A percentile compares a stretch with the other conserved stretches of the same genome.
These are phyloP conservation scores for Ceratocystis eucalypticola DNA, from an alignment of 2,329 filamentous ascomycete species.

Conservation along the genomic window DNA sequence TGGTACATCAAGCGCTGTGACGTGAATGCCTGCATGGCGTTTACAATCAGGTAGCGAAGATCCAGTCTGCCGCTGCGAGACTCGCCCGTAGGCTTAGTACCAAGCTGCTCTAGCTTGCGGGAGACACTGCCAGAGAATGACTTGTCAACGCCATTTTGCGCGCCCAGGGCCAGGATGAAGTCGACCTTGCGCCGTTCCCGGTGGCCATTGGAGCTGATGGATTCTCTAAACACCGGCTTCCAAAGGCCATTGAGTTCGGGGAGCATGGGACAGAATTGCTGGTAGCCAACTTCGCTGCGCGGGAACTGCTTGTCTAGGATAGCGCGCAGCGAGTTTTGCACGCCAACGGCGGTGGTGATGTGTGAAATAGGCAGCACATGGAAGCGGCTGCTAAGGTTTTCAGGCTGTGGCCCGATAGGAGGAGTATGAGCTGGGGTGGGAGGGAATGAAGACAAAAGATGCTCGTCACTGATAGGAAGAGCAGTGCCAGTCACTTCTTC, in stretches of 20 bases:
- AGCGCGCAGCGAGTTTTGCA: slow-evolving; percentile 45
- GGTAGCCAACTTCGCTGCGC: slow-evolving; percentile 33
- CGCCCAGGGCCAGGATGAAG: slow-evolving; percentile 47
- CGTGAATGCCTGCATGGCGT: slow-evolving; percentile 45
- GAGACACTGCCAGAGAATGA: slow-evolving; percentile 37
- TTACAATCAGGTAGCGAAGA: slow-evolving; percentile 46
- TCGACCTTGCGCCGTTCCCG: slow-evolving; percentile 34
- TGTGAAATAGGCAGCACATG: slow-evolving; percentile 30
- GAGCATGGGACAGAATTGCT: slow-evolving; percentile 34
- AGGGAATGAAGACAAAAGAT: slow-evolving; percentile 18
- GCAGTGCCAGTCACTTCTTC: not conserved
- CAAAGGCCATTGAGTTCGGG: slow-evolving; percentile 39
- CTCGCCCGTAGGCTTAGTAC: slow-evolving; percentile 35
- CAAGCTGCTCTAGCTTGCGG: slow-evolving; percentile 42
- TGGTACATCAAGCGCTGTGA: slow-evolving; percentile 38
- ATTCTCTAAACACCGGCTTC: slow-evolving; percentile 38
- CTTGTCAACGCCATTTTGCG: slow-evolving; percentile 40
- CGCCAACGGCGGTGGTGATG: slow-evolving; percentile 36
- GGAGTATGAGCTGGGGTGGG: slow-evolving; percentile 16
- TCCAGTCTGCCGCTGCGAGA: slow-evolving; percentile 45
- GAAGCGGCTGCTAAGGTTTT: slow-evolving; percentile 15
- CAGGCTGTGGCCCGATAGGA: slow-evolving; percentile 8
- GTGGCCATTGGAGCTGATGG: slow-evolving; percentile 19
- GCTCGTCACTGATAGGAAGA: slow-evolving; percentile 13
- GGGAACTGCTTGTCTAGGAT: slow-evolving; percentile 40